Conservation (phyloP, 2,329 filamentous ascomycete genomes). For the Colletotrichum filicis region DNA sequence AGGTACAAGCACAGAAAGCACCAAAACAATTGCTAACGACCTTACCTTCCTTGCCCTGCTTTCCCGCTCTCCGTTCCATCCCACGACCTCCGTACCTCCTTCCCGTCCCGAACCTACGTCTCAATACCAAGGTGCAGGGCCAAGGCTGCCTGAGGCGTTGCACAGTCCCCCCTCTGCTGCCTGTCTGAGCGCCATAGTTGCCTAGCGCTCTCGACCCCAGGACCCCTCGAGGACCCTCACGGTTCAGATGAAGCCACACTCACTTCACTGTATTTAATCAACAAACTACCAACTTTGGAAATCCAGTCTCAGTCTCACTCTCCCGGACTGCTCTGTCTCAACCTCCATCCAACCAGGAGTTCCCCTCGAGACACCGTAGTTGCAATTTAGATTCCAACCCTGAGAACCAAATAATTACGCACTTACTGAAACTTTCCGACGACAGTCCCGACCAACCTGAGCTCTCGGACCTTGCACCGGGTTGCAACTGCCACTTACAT, state of each 20-base stretch:
- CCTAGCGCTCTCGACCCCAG: slow-evolving; percentile 19
- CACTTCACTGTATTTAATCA: slow-evolving; percentile 16
- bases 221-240: slow-evolving; percentile 11
- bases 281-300: slow-evolving; percentile 13
- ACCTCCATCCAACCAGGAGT: slow-evolving; percentile 10
- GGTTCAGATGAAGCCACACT: slow-evolving; percentile 7
- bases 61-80: slow-evolving; percentile 6
- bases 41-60: not conserved
- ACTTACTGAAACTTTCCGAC: not conserved
- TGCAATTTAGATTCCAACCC: slow-evolving; percentile 3
- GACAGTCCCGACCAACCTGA: not conserved
- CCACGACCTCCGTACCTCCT: not conserved
- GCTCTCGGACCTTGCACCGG: not conserved
- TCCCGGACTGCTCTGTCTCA: not conserved
- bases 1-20: not conserved
- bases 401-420: slow-evolving; percentile 1
- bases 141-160: slow-evolving; percentile 22
- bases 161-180: not conserved
- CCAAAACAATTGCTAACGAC: not conserved
- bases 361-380: not conserved
- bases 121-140: not conserved
- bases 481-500: not conserved
- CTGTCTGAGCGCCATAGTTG: slow-evolving; percentile 28
- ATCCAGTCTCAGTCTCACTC: slow-evolving; percentile 5
- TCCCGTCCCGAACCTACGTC: not conserved